Evolutionary conservation across 805 yeast species (phyloP).

Genomic region (Cyberlindnera maritima): DNA sequence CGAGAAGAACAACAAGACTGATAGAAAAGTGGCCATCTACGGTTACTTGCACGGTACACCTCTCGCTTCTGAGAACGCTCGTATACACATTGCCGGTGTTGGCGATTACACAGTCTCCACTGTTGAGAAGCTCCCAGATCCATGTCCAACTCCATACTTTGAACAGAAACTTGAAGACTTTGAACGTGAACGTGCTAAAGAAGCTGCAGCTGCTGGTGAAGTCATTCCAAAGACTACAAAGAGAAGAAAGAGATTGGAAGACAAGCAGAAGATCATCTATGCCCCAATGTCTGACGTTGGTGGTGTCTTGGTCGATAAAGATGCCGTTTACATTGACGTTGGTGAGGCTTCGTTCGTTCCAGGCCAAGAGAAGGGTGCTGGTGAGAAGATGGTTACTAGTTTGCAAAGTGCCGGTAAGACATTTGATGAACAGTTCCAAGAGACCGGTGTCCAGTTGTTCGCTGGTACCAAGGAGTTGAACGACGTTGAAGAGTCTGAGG

Average conservation of each 20-base stretch:
- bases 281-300: constrained; percentile 99
- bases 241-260: constrained; percentile 89
- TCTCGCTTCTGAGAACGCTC: constrained; percentile 60
- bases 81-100: constrained; percentile 92
- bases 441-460: constrained; percentile 74
- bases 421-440: constrained; percentile 53
- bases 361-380: constrained; percentile 73
- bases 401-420: constrained; percentile 69
- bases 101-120: constrained; percentile 80
- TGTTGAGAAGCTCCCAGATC: constrained; percentile 92
- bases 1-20: constrained; percentile 76
- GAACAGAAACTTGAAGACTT: constrained; percentile 82
- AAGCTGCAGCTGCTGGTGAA: constrained; percentile 61
- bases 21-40: constrained; percentile 85
- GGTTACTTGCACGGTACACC: constrained; percentile 97
- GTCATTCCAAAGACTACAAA: constrained; percentile 59
- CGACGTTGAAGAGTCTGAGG: constrained; percentile 41
- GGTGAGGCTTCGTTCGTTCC: constrained; percentile 53
- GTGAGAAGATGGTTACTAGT: constrained; percentile 80
- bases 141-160: constrained; percentile 95
- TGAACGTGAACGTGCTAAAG: constrained; percentile 69
- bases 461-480: constrained; percentile 54
- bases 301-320: constrained; percentile 94
- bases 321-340: constrained; percentile 87
- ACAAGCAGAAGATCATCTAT: constrained; percentile 87